phyloP scores from a whole-genome alignment of 2,329 filamentous ascomycete genomes.

The Dothideomycetes sp. region DNA sequence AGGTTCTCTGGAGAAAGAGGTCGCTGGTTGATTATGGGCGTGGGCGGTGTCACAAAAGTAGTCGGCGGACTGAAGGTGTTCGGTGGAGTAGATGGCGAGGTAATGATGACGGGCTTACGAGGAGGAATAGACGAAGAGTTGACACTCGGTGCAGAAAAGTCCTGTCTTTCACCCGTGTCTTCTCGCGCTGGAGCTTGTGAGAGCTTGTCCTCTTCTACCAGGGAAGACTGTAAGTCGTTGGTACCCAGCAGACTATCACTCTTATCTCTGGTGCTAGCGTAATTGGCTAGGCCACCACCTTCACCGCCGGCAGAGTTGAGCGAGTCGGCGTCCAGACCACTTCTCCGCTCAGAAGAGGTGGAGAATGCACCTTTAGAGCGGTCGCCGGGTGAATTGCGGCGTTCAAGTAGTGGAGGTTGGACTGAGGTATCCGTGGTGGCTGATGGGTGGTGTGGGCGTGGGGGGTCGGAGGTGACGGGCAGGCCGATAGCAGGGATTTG shows the following conservation, averaged over 20 bases:
- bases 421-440: conserved; percentile 11
- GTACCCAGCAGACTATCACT: conserved; percentile 19
- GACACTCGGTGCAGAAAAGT: no score
- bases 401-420: conserved; percentile 28
- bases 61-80: conserved; percentile 34
- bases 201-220: no score
- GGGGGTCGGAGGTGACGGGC: background rate
- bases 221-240: background rate
- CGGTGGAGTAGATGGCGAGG: conserved; percentile 29
- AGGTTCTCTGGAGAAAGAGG: background rate
- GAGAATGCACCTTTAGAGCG: conserved; percentile 64
- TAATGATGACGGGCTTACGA: conserved; percentile 21
- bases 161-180: background rate
- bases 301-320: conserved; percentile 30
- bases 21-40: conserved; percentile 32
- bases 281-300: conserved; percentile 29
- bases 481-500: conserved; percentile 15
- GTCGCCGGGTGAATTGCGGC: conserved; percentile 58
- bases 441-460: background rate
- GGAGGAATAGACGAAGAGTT: no score
- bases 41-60: conserved; percentile 54
- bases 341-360: conserved; percentile 37
- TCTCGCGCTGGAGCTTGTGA: background rate
- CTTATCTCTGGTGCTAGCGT: conserved; percentile 29
- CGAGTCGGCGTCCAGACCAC: conserved; percentile 20